These are phyloP conservation scores for Straminergon stramineum DNA, from an alignment of 225 moss, liverwort and hornwort species.

Conservation along the genomic window DNA sequence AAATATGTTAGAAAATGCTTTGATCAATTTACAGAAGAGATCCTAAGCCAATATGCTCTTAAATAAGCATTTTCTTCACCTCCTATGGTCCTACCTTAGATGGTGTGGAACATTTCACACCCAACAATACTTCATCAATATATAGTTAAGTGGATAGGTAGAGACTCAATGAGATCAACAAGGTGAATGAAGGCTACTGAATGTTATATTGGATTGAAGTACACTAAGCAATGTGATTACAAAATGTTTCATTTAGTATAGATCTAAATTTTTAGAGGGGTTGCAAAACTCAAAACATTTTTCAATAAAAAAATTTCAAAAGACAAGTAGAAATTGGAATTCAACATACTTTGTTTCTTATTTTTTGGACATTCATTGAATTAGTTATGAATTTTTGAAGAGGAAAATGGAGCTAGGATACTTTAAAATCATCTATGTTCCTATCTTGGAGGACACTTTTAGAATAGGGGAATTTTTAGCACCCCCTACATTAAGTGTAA, in stretches of 20 bases:
- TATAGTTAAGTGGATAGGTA: no score
- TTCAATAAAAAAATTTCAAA: neutral
- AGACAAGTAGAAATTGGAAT: neutral
- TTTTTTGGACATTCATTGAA: neutral
- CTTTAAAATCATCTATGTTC: neutral
- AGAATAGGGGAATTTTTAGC: neutral
- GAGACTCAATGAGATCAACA: no score
- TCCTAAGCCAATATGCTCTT: no score
- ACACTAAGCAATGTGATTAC: no score
- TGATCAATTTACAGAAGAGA: fast-evolving
- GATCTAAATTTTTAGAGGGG: neutral
- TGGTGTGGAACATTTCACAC: no score
- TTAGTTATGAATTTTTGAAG: neutral
- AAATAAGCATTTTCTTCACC: no score
- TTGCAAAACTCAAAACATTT: neutral
- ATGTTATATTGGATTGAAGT: neutral
- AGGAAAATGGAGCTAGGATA: neutral
- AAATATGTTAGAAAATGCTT: no score
- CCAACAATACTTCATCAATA: no score
- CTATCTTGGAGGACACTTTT: neutral
- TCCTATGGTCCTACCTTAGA: no score
- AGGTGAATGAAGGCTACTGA: no score
- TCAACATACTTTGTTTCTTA: neutral
- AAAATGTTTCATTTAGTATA: neutral
- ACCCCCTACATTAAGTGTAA: no score